These are phyloP conservation scores for Helotiales sp. DNA, from an alignment of 2,329 filamentous ascomycete genomes.

Conservation along the genomic window DNA sequence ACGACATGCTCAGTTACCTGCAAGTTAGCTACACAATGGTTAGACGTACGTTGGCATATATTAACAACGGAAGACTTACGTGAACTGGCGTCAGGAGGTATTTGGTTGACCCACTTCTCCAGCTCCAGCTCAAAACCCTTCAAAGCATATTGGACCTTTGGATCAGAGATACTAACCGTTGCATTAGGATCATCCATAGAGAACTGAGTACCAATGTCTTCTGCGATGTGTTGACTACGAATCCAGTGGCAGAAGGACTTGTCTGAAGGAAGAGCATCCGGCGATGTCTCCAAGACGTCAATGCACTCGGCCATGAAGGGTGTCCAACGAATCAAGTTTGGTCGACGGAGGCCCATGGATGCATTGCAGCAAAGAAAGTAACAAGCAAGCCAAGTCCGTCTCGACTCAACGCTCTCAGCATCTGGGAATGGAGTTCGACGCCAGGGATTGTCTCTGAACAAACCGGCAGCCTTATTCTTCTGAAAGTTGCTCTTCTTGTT, in stretches of 20 bases:
- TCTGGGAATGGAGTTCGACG: constrained; percentile 46
- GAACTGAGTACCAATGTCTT: constrained; percentile 61
- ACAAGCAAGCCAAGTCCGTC: constrained; percentile 44
- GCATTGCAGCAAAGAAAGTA: constrained; percentile 48
- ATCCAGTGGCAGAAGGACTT: constrained; percentile 49
- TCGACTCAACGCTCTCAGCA: constrained; percentile 42
- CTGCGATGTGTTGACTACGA: constrained; percentile 54
- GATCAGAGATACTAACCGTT: constrained; percentile 57
- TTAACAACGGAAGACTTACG: constrained; percentile 33
- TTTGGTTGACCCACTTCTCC: constrained; percentile 51
- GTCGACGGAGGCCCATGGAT: constrained; percentile 50
- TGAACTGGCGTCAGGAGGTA: constrained; percentile 46
- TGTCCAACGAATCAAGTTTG: constrained; percentile 51
- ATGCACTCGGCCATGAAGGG: constrained; percentile 52
- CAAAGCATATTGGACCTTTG: constrained; percentile 58
- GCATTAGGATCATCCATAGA: constrained; percentile 52
- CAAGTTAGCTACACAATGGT: constrained; percentile 48
- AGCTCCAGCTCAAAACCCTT: constrained; percentile 60
- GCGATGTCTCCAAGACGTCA: constrained; percentile 48
- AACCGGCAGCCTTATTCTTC: constrained; percentile 46
- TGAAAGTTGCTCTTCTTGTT: constrained; percentile 41
- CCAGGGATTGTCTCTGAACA: constrained; percentile 50
- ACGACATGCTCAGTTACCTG: constrained; percentile 57
- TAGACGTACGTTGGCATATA: constrained; percentile 14
- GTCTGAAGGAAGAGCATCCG: constrained; percentile 49